Percentiles rank a stretch among this genome's conserved stretches.
These are phyloP conservation scores for Tetrastigma voinierianum DNA, from an alignment of 164 flowering plant species.

Conservation along the genomic window DNA sequence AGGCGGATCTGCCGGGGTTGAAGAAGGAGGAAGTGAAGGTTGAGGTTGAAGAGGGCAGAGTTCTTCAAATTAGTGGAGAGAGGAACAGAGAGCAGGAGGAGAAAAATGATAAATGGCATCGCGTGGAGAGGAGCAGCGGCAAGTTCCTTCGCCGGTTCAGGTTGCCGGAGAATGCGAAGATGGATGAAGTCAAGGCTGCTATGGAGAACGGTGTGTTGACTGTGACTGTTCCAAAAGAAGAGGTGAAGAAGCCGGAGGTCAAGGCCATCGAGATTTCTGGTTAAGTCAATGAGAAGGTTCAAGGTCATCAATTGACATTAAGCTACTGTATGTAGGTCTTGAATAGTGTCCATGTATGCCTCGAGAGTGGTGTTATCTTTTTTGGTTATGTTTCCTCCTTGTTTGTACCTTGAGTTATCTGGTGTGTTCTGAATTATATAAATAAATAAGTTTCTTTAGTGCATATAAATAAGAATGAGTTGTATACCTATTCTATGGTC, in stretches of 20 bases:
- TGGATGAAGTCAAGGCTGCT: constrained; percentile 17
- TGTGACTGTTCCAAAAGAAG: constrained; percentile 21
- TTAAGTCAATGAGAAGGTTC: neutral
- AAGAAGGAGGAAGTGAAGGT: constrained; percentile 26
- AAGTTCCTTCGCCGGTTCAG: constrained; percentile 22
- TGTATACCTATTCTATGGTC: too few species aligned
- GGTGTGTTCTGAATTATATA: too few species aligned
- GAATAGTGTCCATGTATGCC: too few species aligned
- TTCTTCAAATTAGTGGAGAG: constrained; percentile 25
- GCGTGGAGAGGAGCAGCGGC: constrained; percentile 22
- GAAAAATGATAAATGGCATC: constrained; percentile 23
- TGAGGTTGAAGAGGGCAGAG: constrained; percentile 23
- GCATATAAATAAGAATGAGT: too few species aligned
- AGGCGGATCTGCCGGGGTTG: constrained; percentile 20
- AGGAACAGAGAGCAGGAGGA: constrained; percentile 21
- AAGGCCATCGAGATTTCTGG: constrained; percentile 26
- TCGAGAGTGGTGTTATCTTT: too few species aligned
- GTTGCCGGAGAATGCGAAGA: constrained; percentile 22
- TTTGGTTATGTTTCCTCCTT: too few species aligned
- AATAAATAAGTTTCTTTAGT: too few species aligned
- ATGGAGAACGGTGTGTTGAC: constrained; percentile 27
- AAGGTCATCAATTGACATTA: too few species aligned
- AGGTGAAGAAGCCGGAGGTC: constrained; percentile 21
- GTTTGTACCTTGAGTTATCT: too few species aligned
- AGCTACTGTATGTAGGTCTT: too few species aligned